Evolutionary conservation across 257 asterid species (phyloP).

Genomic region (Solanum dulcamara): DNA sequence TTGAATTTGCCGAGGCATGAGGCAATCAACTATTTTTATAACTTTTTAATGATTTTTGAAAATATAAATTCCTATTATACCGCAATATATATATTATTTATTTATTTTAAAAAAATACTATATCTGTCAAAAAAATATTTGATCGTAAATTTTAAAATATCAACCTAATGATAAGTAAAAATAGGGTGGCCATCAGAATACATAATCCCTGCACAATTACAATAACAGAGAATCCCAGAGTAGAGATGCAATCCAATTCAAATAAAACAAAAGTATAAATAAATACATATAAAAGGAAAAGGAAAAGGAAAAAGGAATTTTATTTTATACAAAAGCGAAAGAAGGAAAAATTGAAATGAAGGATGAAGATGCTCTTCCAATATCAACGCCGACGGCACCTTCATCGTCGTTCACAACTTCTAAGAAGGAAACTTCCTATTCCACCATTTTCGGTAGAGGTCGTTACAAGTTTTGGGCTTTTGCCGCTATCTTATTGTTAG

Average conservation of each 20-base stretch:
- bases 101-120: background rate
- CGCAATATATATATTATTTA: too few relatives aligned
- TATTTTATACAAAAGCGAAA: background rate
- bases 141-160: background rate
- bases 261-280: background rate
- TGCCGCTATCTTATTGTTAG: slow-evolving; percentile 53
- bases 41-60: background rate
- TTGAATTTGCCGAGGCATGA: background rate
- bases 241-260: background rate
- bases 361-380: slow-evolving; percentile 64
- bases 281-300: background rate
- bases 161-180: background rate
- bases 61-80: background rate
- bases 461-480: slow-evolving; percentile 78
- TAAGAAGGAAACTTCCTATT: slow-evolving; percentile 8
- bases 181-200: background rate
- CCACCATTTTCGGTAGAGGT: slow-evolving; percentile 33
- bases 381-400: slow-evolving; percentile 33
- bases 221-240: background rate
- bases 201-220: background rate
- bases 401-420: slow-evolving; percentile 8
- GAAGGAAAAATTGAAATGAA: slow-evolving; percentile 21
- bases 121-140: too few relatives aligned
- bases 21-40: background rate
- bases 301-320: background rate